phyloP scores from a whole-genome alignment of 2,329 filamentous ascomycete genomes.

The Colletotrichum melonis region DNA sequence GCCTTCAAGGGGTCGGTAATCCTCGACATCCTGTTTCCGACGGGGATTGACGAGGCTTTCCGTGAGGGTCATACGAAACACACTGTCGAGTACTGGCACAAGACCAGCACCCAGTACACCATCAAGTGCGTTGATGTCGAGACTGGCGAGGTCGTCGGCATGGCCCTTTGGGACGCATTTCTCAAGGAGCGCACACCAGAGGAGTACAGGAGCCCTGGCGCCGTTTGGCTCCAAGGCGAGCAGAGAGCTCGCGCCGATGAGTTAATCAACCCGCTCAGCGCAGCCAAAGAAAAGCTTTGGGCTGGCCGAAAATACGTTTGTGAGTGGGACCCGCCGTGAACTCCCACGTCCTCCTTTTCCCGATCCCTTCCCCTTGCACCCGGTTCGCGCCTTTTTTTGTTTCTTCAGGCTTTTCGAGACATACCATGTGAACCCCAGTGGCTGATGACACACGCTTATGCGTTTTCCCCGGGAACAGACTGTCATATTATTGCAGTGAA shows the following conservation, averaged over 20 bases:
- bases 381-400: not conserved
- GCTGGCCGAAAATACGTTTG: conserved; percentile 53
- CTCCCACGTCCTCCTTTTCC: not conserved
- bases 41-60: conserved; percentile 49
- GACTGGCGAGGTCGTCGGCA: conserved; percentile 56
- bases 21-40: conserved; percentile 56
- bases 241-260: conserved; percentile 54
- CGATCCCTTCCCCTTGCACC: not conserved
- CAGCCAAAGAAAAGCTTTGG: conserved; percentile 53
- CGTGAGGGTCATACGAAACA: conserved; percentile 54
- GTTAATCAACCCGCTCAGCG: conserved; percentile 54
- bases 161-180: conserved; percentile 59
- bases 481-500: conserved; percentile 57
- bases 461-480: conserved; percentile 40
- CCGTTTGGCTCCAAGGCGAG: conserved; percentile 58
- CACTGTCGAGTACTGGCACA: conserved; percentile 53
- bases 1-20: conserved; percentile 55
- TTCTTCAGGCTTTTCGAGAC: not conserved
- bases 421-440: conserved; percentile 5
- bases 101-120: conserved; percentile 54
- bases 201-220: conserved; percentile 56
- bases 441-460: conserved; percentile 25
- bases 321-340: conserved; percentile 42
- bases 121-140: conserved; percentile 58
- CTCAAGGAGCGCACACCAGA: conserved; percentile 49